Conservation (phyloP, 306 rosid species). For the Vicia sativa region DNA sequence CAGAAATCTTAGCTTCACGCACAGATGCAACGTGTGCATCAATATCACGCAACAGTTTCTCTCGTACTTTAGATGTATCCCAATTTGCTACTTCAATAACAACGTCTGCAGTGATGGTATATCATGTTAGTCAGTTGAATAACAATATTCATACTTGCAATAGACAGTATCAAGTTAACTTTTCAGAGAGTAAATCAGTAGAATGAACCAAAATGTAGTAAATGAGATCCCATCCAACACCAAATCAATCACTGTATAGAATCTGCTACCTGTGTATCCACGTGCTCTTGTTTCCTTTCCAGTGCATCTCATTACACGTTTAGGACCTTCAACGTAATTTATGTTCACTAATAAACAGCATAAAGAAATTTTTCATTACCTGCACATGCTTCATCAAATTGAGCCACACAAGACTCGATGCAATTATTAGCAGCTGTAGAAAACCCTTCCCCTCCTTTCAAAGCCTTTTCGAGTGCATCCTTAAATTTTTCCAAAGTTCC, state of each 20-base stretch:
- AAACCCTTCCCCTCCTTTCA: slow-evolving; percentile 77
- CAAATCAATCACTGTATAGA: slow-evolving; percentile 23
- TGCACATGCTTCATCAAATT: slow-evolving; percentile 71
- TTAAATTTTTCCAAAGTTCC: slow-evolving; percentile 78
- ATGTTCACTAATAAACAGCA: slow-evolving; percentile 20
- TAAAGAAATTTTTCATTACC: slow-evolving; percentile 52
- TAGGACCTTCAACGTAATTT: slow-evolving; percentile 16
- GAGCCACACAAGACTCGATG: slow-evolving; percentile 53
- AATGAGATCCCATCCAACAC: slow-evolving; percentile 13
- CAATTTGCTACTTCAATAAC: slow-evolving; percentile 73
- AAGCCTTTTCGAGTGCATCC: slow-evolving; percentile 84
- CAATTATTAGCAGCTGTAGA: slow-evolving; percentile 68
- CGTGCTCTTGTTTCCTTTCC: slow-evolving; percentile 13
- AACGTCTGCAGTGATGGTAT: slow-evolving; percentile 67
- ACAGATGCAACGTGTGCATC: slow-evolving; percentile 74
- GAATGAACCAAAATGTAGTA: slow-evolving; percentile 38
- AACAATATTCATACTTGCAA: slow-evolving; percentile 22
- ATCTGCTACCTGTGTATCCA: slow-evolving; percentile 22
- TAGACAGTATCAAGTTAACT: slow-evolving; percentile 30
- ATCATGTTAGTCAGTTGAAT: slow-evolving; percentile 36
- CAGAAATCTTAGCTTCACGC: slow-evolving; percentile 77
- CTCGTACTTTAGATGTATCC: slow-evolving; percentile 85
- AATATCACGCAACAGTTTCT: slow-evolving; percentile 86
- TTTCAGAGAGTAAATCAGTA: slow-evolving; percentile 2
- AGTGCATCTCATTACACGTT: slow-evolving; percentile 10